These are phyloP conservation scores for Penicillium sp. DNA, from an alignment of 2,329 filamentous ascomycete genomes.

Conservation along the genomic window DNA sequence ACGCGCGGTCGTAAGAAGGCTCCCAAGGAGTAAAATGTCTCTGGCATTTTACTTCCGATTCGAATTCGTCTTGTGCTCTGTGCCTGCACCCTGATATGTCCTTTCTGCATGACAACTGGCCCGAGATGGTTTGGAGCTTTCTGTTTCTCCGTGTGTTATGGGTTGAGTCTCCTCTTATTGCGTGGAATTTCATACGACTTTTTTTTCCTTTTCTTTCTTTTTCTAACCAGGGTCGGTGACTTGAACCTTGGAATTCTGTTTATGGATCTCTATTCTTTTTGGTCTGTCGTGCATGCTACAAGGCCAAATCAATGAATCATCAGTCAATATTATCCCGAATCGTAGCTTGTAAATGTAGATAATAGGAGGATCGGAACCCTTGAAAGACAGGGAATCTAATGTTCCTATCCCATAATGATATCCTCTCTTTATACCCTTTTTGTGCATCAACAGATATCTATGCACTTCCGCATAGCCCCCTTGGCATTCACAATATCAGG, in stretches of 20 bases:
- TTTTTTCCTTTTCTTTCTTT: neutral
- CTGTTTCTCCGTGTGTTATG: neutral
- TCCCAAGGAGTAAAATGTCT: neutral
- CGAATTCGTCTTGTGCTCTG: neutral
- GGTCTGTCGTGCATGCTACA: neutral
- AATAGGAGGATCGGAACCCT: neutral
- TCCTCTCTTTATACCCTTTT: neutral
- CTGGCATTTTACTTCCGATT: neutral
- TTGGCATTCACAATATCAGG: neutral
- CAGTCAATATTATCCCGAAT: neutral
- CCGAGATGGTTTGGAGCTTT: neutral
- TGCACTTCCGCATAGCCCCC: neutral
- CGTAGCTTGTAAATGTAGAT: neutral
- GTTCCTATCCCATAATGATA: neutral
- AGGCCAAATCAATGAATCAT: neutral
- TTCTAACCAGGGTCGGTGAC: neutral
- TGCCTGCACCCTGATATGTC: neutral
- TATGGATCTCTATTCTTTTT: neutral
- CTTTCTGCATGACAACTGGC: neutral
- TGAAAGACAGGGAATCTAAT: neutral
- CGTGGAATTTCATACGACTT: neutral
- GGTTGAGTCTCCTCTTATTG: neutral
- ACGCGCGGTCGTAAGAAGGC: slow-evolving; percentile 10
- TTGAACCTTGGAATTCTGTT: neutral
- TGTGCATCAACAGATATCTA: neutral